Evolutionary conservation across 2,329 filamentous ascomycete species (phyloP).

Genomic region (Cladosporium sp.): DNA sequence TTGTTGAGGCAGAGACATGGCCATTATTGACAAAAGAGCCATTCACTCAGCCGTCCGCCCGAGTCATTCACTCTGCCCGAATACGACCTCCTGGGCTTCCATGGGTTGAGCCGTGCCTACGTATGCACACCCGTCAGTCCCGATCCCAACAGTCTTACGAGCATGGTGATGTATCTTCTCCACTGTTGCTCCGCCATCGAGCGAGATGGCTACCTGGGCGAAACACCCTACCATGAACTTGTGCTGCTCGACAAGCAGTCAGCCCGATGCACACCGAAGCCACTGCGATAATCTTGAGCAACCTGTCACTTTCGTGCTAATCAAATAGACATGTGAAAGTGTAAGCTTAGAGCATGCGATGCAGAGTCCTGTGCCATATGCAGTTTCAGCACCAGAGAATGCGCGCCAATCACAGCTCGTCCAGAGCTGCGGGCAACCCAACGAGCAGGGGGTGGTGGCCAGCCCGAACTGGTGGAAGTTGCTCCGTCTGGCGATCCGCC

Average conservation of each 20-base stretch:
- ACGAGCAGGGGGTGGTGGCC: not conserved
- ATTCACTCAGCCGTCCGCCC: no score
- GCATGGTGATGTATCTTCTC: constrained; percentile 1
- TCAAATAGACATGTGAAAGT: not conserved
- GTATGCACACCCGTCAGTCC: constrained; percentile 1
- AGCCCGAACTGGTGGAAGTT: constrained; percentile 9
- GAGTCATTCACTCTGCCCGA: not conserved
- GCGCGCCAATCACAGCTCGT: constrained; percentile 7
- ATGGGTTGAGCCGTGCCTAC: constrained; percentile 5
- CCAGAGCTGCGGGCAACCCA: not conserved
- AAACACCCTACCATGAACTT: not conserved
- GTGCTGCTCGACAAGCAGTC: not conserved
- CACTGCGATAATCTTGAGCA: not conserved
- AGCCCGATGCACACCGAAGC: not conserved
- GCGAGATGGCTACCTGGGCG: not conserved
- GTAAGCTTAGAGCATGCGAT: no score
- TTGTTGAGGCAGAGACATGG: no score
- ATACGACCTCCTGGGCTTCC: not conserved
- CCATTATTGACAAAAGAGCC: no score
- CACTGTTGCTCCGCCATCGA: constrained; percentile 2
- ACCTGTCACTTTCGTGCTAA: constrained; percentile 1
- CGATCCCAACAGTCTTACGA: constrained; percentile 1
- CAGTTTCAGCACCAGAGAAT: constrained; percentile 1
- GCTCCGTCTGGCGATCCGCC: constrained; percentile 6
- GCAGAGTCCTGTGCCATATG: not conserved